Evolutionary conservation across 345 rosid genomes (phyloP), one percentile per base, ranked within the genome.

Genomic region (Euphorbia pulcherrima): DNA sequence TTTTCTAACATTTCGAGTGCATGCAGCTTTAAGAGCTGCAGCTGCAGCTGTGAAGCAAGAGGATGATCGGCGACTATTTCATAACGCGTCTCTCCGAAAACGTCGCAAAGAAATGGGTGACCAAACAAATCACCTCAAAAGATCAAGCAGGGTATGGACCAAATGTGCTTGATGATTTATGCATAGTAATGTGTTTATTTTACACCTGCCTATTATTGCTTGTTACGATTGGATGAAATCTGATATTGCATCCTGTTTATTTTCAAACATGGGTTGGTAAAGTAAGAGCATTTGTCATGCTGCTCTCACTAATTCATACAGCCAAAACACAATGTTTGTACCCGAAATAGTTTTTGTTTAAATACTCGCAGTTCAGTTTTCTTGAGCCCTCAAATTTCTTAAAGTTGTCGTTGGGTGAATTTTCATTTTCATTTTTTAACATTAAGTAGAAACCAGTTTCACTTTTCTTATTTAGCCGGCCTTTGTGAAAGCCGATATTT

Each of bases 91-190:
- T 70, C 86, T 87, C 62, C 87, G 98, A 60, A 93, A 90, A 80
- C 92, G 96, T 71, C 84, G 97, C 81, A 93, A 90, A 80, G 98
- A 89, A 77, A 80, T 89, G 84, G 88, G 87, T 67, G 94, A 90
- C 60, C 96, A 88, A 69, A 65, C 80, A 76, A 92, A 89, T 83
- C 55, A 81, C 69, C 77, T 76, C 13, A 93, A 88, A 83, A 85
- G 83, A 80, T 78, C 68, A 56, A 73, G 79, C 76, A 79, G 76
- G 90, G 84, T 85, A 83, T 64, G 57, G 17, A 44, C 50, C 13
- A 12, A 14, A 44, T 44, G 5, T 44, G 16, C 50, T 44, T 44
- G 6, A 39, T 39, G 4, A 39, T 39, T 44, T 12, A 44, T 14
- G 17, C 5, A 2, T 11, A 44, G 50, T 44, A 44, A 44, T 44